Evolutionary conservation across 306 rosid genomes (phyloP), one percentile per base, ranked within the genome.

Genomic region (Amphicarpaea edgeworthii): DNA sequence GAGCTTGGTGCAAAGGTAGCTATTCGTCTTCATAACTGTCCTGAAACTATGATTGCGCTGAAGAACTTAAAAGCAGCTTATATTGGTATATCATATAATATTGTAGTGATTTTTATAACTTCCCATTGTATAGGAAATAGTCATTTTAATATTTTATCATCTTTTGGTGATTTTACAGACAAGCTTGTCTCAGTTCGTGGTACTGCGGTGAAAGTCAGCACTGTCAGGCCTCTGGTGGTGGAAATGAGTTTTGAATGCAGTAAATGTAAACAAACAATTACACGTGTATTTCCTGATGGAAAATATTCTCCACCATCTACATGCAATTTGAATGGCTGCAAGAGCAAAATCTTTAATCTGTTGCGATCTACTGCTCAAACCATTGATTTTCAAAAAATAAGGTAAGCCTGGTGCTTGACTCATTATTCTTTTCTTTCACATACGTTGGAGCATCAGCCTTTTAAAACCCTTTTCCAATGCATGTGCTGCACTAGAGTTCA

Each of bases 111-210:
- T 43, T 68, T 58, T 30, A 7, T 30, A 26, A 28, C 26, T 30
- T 62, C 26, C 32, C 45, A 8, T 37, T 69, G 38, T 43, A 61
- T 55, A n/a, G 57, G 75, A 59, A 46, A 70, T 47, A 32, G 11
- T 42, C 43, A 58, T 70, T 70, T 67, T 64, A 12, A 64, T 38
- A 19, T 40, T 38, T 64, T 77, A 65, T 50, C 75, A 60, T 30
- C 63, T 55, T 19, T 77, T 50, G 59, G 51, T 77, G 79, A 65
- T 38, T 37, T 80, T 54, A 65, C 92, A 95, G 98, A 89, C 77
- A 95, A 89, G 82, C 93, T 92, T 62, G 97, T 86, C 72, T 95
- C 98, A 16, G 96, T 95, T 77, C 97, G 97, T 38, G 98, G 97
- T 9, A 92, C 96, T 16, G 93, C 88, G 54, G 94, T 92, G 61